A percentile compares a stretch with the other conserved stretches of the same genome.
phyloP scores from a whole-genome alignment of 148 eudicot species.

The Vaccinium macrocarpon region DNA sequence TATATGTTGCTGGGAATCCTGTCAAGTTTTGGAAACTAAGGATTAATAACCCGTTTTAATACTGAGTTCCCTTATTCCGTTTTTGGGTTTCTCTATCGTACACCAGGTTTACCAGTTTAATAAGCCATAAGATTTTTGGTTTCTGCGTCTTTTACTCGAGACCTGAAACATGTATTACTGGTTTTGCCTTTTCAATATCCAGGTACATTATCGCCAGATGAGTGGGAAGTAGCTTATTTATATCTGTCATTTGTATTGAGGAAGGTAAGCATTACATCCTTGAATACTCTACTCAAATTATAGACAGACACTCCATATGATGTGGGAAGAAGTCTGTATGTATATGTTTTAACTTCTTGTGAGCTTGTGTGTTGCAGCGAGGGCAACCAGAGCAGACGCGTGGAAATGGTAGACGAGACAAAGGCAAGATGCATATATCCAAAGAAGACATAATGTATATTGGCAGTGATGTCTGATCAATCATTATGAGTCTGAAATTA shows the following conservation, averaged over 20 bases:
- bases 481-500: neutral
- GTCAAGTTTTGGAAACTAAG: too few species aligned
- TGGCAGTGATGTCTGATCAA: neutral
- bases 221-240: constrained; percentile 97
- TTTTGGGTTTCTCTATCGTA: neutral
- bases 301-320: too few species aligned
- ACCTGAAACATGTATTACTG: neutral
- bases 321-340: neutral
- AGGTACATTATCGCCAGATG: constrained; percentile 89
- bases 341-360: neutral
- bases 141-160: neutral
- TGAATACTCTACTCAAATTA: too few species aligned
- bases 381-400: constrained; percentile 63
- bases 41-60: neutral
- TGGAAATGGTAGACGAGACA: constrained; percentile 44
- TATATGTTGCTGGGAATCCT: neutral
- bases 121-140: neutral
- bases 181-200: constrained; percentile 15
- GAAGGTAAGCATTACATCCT: constrained; percentile 49
- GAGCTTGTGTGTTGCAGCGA: constrained; percentile 39
- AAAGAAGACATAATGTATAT: neutral
- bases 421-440: constrained; percentile 46
- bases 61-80: neutral
- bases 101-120: neutral
- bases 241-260: constrained; percentile 80